Base-by-base conservation (phyloP, 2,329 filamentous ascomycete species). In the Phialophora tarda region DNA sequence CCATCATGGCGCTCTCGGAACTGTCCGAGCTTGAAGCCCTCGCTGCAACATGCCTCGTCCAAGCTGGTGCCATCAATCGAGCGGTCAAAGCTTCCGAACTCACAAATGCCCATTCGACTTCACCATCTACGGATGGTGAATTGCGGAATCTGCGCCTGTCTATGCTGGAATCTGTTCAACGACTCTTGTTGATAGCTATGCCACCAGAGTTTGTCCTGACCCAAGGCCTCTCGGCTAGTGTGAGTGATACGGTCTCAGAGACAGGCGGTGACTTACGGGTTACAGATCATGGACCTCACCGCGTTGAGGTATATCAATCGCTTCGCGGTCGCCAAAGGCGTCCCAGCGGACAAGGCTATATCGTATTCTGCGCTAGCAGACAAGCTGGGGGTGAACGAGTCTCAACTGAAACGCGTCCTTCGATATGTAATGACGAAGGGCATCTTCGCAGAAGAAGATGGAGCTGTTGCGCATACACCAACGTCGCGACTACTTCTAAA, bases 191-290 rank as follows among this genome's bases (percentile, higher is more conserved):
- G 34, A 57, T 32, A 12, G 64, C 54, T 3, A 66, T 41, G 34
- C 64, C 59, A 17, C 64, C 64, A 17, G 64, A 66, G 41, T 66
- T 59, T 23, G 51, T 56, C 6, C n/a, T 66, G 47, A 63, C 64
- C 7, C 64, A 66, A 63, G 44, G 60, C 6, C 47, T 66, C 21
- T 66, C 64, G 23, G 55, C 44, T 7, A 59, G 54, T 28, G 64
- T 66, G 57, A 51, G 64, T 66, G 38, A 44, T n/a, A n/a, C 23
- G 12, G 8, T 30, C 26, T 17, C 7, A 30, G 17, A 21, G 4
- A 7, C 11, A 7, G 12, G 14, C 26, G 7, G 11, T 11, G 7
- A 41, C 41, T 59, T 17, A 59, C 44, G 8, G 28, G n/a, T 26
- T 14, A 4, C 17, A 59, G 57, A 59, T 59, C 24, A 59, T 59